Percentiles rank a stretch among this genome's conserved stretches.
phyloP scores from a whole-genome alignment of 306 rosid species.

The Elaeagnus macrophylla region DNA sequence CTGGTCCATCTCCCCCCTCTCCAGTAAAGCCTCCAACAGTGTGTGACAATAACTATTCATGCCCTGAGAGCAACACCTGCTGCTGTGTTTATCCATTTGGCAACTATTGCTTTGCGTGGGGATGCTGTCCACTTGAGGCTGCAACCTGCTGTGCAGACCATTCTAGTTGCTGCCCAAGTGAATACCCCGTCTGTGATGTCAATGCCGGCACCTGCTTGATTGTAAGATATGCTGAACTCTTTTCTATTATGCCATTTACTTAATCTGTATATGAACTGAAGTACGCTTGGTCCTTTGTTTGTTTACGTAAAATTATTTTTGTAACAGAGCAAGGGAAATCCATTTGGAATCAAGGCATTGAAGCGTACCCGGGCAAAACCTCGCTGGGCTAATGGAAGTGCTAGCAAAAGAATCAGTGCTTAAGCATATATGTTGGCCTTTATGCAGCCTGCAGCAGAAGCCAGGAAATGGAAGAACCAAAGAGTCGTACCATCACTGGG shows the following conservation, averaged over 20 bases:
- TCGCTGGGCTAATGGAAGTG: conserved; percentile 34
- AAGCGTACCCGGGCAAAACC: conserved; percentile 60
- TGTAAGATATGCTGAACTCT: conserved; percentile 26
- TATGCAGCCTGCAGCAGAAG: not conserved
- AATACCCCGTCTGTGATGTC: conserved; percentile 60
- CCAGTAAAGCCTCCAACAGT: conserved; percentile 72
- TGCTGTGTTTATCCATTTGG: conserved; percentile 58
- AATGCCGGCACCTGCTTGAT: conserved; percentile 46
- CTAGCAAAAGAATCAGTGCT: conserved; percentile 35
- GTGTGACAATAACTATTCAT: conserved; percentile 60
- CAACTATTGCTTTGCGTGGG: conserved; percentile 60
- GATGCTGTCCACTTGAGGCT: conserved; percentile 85
- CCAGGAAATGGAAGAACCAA: conserved; percentile 9
- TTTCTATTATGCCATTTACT: not conserved
- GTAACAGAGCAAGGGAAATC: conserved; percentile 57
- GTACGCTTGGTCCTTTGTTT: not conserved
- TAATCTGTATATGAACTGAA: too few species aligned
- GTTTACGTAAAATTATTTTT: conserved; percentile 11
- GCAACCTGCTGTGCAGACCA: conserved; percentile 94
- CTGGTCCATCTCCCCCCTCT: conserved; percentile 55
- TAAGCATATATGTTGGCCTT: conserved; percentile 21
- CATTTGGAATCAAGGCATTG: conserved; percentile 76
- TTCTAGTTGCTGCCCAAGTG: conserved; percentile 85
- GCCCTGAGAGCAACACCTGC: conserved; percentile 55
- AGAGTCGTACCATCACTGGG: conserved; percentile 17